Base-by-base conservation (phyloP, 768 basidiomycete genomes). In the Ramaria sp. region DNA sequence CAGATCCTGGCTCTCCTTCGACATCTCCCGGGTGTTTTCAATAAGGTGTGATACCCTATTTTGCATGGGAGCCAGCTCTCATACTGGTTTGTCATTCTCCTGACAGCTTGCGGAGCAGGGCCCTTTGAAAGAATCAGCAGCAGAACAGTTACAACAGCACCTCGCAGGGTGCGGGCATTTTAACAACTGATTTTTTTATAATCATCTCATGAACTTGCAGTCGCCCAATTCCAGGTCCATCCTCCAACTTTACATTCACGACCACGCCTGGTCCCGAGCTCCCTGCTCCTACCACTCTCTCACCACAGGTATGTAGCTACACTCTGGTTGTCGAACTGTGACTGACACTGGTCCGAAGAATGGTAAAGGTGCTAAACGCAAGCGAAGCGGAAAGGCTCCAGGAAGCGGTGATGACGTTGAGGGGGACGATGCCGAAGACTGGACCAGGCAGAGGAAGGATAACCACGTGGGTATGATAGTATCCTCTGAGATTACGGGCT, bases 381-480 rank as follows among this genome's bases (percentile, higher is more conserved):
- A 55, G 27, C 24, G 45, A 41, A 22, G 30, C 12, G 52, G 49
- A 38, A 54, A 50, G 43, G 56, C 57, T 43, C 39, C 50, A 38
- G 42, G 36, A 28, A 57, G 57, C 10, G 56, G 45, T 13, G 57
- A 45, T 16, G 60, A 58, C 9, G 47, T 50, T 13, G 61, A 55
- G 30, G 66, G 67, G 27, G 61, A 67, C 77, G 82, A 82, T 0
- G 78, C 77, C 42, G 85, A 86, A 50, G 87, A 88, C 62, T 89
- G 87, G 87, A 79, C 76, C 30, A 74, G 84, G 57, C 82, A 85
- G 62, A 72, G 87, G 57, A 89, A 88, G 63, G 87, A 88, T 60
- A 89, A 89, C 56, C 87, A 89, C 65, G 86, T 84, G 63, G 30
- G 82, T 71, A 6, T 34, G 38, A 13, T 20, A 18, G 1, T 9